Evolutionary conservation across 1,139 yeast genomes (phyloP), one percentile per base, ranked within the genome.

Genomic region (Trichomonascaceae sp.): DNA sequence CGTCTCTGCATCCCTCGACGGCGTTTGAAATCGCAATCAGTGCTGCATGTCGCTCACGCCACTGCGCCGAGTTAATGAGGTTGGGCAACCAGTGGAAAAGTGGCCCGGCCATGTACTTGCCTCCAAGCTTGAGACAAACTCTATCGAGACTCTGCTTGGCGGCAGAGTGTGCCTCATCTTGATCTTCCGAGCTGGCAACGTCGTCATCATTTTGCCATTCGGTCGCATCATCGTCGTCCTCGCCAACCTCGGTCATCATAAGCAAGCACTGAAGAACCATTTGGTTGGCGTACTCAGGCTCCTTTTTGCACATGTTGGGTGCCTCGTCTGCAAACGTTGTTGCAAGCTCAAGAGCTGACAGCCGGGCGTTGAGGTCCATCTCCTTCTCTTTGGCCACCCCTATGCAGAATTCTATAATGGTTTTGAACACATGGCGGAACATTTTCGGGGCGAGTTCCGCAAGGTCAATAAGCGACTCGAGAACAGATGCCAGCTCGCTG

Each of bases 31-130:
- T 64, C 0, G 96, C 97, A 97, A 89, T 89, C 38, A 89, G 64
- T 2, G 97, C 94, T 13, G 95, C 98, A 56, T 85, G 95, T 42
- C 96, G 77, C 56, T 85, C 93, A 56, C 93, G 76, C 98, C 98
- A 89, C 42, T 74, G 71, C 27, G 62, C 51, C 1, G 93, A 77
- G 37, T 65, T 65, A 23, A 81, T 60, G 94, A 89, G 79, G 36
- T 71, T 72, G 11, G 96, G 95, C 42, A 89, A 65, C 57, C 74
- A 80, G 50, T 78, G 84, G 60, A 89, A 89, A 38, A 89, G 64
- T 16, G 94, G 93, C 16, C 76, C 77, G 13, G 93, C 92, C 43
- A 89, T 66, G 6, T 78, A 67, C 51, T 76, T 78, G 28, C 96
- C 97, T 28, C 81, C 87, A 36, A 89, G 66, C 50, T 74, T 77